Percentiles rank a stretch among this genome's conserved stretches.
phyloP scores from a whole-genome alignment of 2,329 filamentous ascomycete genomes.

The Penicillium sp. region DNA sequence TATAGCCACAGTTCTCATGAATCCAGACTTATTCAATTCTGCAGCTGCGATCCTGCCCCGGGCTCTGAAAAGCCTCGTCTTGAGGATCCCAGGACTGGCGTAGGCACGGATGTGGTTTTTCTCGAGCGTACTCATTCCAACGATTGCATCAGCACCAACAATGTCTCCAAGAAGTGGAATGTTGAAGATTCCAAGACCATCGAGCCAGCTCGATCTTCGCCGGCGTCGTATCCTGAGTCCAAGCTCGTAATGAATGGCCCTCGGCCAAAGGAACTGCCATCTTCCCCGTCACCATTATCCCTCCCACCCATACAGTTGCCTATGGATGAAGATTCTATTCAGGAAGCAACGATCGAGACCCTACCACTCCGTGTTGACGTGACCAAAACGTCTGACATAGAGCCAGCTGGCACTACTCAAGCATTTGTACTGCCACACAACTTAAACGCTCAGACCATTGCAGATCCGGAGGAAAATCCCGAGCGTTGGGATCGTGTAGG shows the following conservation, averaged over 20 bases:
- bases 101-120: conserved; percentile 4
- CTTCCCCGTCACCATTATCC: conserved; percentile 12
- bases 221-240: not conserved
- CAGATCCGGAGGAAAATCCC: not conserved
- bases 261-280: not conserved
- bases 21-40: conserved; percentile 1
- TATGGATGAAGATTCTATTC: not conserved
- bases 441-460: not conserved
- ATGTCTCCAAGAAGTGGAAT: not conserved
- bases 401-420: not conserved
- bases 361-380: not conserved
- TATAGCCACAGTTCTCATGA: not conserved
- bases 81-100: not conserved
- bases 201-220: not conserved
- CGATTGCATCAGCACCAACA: no score
- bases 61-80: conserved; percentile 3
- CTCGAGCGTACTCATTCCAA: not conserved
- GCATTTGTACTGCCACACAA: not conserved
- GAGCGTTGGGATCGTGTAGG: not conserved
- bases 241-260: not conserved
- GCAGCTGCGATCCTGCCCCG: conserved; percentile 3
- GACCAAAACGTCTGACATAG: not conserved
- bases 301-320: not conserved
- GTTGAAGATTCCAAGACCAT: not conserved
- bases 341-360: not conserved